Evolutionary conservation across 2,329 filamentous ascomycete species (phyloP), one percentile per base, ranked within the genome.

Genomic region (Dothideomycetes sp.): DNA sequence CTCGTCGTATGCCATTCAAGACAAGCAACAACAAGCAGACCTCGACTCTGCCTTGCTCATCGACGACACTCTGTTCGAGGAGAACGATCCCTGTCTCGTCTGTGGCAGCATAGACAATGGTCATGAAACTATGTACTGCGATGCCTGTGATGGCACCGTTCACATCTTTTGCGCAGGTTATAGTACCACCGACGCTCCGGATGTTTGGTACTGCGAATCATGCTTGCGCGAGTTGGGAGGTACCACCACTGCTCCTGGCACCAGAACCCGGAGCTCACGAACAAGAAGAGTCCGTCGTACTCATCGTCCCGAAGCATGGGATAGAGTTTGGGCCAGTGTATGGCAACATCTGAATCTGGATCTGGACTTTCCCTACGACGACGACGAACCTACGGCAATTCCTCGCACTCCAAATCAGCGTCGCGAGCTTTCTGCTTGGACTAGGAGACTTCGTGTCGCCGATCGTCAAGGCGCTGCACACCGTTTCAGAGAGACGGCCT

Each of bases 11-110:
- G 55, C 66, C 31, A 83, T 91, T 48, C 71, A 85, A 60, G 82
- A 89, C 60, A 87, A 84, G 64, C 83, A 84, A 58, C 91, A 98
- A 68, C 82, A 88, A 37, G 84, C 83, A 56, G 88, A 95, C 46
- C 81, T 94, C 57, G 85, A 94, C 56, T 76, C 82, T n/a, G 76
- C 79, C 48, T 78, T 87, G 62, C 77, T 88, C 49, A 70, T 82
- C 43, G 83, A 89, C 40, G 75, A 76, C 42, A 67, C 56, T 37
- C 49, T 71, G 6, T 67, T 68, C 28, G 80, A 84, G 44, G 68
- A 73, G 35, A 71, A 76, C 51, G 76, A 76, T 43, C 84, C 84
- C 13, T 98, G 91, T 61, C 82, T 85, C 36, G 73, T 95, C 36
- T 98, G 91, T 67, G 81, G 82, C 48, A 75, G 78, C 36, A 71